Percentiles rank a stretch among this genome's conserved stretches.
These are phyloP conservation scores for Scenedesmus sp. DNA, from an alignment of 163 green algal species.

Conservation along the genomic window DNA sequence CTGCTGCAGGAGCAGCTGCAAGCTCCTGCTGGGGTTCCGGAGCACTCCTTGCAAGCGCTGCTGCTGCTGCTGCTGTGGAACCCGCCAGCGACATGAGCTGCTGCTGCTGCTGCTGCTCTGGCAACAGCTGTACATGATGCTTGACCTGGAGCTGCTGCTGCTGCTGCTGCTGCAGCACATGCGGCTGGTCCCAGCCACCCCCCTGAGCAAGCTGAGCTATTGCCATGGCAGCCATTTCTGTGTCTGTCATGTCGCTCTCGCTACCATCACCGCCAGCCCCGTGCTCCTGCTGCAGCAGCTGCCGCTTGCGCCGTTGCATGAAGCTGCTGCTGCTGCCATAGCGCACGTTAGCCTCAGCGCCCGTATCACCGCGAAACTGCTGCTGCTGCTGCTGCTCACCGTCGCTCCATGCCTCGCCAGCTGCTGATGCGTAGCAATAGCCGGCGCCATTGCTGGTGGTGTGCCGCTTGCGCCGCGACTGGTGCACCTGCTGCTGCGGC, in stretches of 20 bases:
- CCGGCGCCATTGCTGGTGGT: background rate
- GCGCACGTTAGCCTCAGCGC: background rate
- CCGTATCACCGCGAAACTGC: background rate
- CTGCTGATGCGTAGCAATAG: background rate
- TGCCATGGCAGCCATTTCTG: constrained; percentile 44
- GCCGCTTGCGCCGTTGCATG: constrained; percentile 21
- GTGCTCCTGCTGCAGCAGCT: constrained; percentile 31
- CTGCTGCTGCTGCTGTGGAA: background rate
- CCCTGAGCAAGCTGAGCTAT: constrained; percentile 42
- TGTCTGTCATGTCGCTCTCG: constrained; percentile 42
- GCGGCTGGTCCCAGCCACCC: background rate
- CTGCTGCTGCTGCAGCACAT: constrained; percentile 28
- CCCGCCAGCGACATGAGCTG: background rate
- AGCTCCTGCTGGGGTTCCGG: constrained; percentile 6
- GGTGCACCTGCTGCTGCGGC: background rate
- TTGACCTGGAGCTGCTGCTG: background rate
- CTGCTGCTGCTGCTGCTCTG: background rate
- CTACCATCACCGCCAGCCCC: background rate
- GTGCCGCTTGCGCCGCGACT: background rate
- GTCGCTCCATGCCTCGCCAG: background rate
- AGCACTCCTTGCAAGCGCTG: background rate
- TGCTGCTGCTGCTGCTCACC: background rate
- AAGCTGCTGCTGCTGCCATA: background rate
- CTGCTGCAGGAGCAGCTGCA: constrained; percentile 7
- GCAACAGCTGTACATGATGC: background rate